Conservation (phyloP, 1,284 basidiomycete species). For the Marasmius sp. region DNA sequence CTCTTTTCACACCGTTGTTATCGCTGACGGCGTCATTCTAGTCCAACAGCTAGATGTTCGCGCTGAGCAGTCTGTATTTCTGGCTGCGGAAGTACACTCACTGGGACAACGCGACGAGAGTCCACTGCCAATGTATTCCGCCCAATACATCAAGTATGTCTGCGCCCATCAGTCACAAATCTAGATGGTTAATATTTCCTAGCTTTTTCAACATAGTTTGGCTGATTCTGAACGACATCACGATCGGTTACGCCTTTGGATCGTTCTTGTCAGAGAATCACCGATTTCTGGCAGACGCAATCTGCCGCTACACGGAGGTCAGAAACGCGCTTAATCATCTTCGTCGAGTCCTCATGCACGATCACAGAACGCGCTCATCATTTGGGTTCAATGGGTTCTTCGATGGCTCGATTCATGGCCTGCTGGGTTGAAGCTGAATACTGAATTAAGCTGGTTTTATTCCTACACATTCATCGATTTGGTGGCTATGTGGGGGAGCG, state of each 20-base stretch:
- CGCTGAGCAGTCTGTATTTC: conserved; percentile 40
- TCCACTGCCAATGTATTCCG: conserved; percentile 35
- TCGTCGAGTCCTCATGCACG: not conserved
- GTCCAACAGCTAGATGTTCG: conserved; percentile 53
- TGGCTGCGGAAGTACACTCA: conserved; percentile 35
- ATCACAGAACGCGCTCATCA: conserved; percentile 44
- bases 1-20: not conserved
- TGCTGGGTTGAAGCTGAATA: conserved; percentile 94
- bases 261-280: conserved; percentile 69
- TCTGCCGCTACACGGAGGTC: conserved; percentile 45
- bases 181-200: conserved; percentile 10
- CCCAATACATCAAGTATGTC: conserved; percentile 58
- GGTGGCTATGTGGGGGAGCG: conserved; percentile 65
- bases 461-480: conserved; percentile 67
- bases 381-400: conserved; percentile 55
- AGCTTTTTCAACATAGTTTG: conserved; percentile 93
- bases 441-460: conserved; percentile 85
- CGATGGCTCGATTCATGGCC: conserved; percentile 95
- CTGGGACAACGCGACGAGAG: conserved; percentile 31
- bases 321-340: conserved; percentile 3
- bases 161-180: not conserved
- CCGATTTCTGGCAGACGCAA: conserved; percentile 34
- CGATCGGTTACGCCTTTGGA: conserved; percentile 74
- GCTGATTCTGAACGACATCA: conserved; percentile 89
- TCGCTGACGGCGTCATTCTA: conserved; percentile 16